Conservation (phyloP, 768 basidiomycete genomes). For the Xerocomus potaroensis region DNA sequence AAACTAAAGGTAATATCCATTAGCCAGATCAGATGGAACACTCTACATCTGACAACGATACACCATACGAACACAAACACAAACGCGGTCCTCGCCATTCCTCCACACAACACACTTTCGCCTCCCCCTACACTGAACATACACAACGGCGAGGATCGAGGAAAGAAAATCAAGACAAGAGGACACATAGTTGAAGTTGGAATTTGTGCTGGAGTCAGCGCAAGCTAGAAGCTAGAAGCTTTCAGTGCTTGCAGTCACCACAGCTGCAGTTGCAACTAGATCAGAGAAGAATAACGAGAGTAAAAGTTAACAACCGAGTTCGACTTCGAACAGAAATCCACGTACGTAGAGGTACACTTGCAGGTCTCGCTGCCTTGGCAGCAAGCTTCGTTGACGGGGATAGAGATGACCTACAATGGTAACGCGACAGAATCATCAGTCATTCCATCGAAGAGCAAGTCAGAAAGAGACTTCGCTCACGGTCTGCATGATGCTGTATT, state of each 20-base stretch:
- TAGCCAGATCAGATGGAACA: neutral
- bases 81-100: neutral
- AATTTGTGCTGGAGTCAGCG: neutral
- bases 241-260: neutral
- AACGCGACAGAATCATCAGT: neutral
- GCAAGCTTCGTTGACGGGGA: slow-evolving; percentile 5
- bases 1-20: neutral
- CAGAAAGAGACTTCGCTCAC: neutral
- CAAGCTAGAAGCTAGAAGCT: neutral
- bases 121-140: too few relatives aligned
- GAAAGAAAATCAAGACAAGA: neutral
- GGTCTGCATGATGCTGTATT: slow-evolving; percentile 9
- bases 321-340: neutral
- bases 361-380: neutral
- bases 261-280: neutral
- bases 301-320: too few relatives aligned
- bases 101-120: neutral
- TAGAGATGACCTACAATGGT: neutral
- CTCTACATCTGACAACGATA: neutral
- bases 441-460: neutral
- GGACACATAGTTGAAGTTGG: neutral
- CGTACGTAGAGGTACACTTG: neutral
- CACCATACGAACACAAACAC: neutral
- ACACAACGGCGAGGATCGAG: neutral
- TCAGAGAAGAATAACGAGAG: neutral